Percentiles rank a stretch among this genome's conserved stretches.
These are phyloP conservation scores for Hypoxylon sp. DNA, from an alignment of 2,329 filamentous ascomycete species.

Conservation along the genomic window DNA sequence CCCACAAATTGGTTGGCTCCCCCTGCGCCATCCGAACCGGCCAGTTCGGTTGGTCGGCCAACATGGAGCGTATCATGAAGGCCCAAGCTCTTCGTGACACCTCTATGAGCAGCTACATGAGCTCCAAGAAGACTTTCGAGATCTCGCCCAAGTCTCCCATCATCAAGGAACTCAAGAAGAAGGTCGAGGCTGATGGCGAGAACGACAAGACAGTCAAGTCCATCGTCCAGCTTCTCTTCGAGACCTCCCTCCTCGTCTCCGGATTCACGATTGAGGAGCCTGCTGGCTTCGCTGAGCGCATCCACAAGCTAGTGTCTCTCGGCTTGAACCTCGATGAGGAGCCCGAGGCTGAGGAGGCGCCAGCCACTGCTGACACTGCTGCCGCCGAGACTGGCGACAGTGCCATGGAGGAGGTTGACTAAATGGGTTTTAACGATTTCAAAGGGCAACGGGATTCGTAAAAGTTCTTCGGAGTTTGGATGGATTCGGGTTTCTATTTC, in stretches of 20 bases:
- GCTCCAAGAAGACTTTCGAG: constrained; percentile 99
- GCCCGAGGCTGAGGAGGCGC: constrained; percentile 77
- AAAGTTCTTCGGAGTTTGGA: constrained; percentile 61
- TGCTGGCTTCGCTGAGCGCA: constrained; percentile 96
- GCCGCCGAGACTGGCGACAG: constrained; percentile 83
- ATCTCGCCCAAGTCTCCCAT: constrained; percentile 99
- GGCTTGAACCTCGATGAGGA: constrained; percentile 98
- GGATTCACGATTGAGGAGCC: constrained; percentile 99
- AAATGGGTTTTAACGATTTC: constrained; percentile 60
- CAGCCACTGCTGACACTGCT: constrained; percentile 69
- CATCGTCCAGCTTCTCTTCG: constrained; percentile 97
- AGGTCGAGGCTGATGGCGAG: constrained; percentile 98
- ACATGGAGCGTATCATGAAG: constrained; percentile 99
- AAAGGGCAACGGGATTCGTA: constrained; percentile 54
- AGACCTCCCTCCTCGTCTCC: constrained; percentile 98
- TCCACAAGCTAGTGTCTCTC: constrained; percentile 99
- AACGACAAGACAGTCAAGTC: constrained; percentile 99
- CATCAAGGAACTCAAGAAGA: constrained; percentile 99
- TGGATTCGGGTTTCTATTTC: constrained; percentile 58
- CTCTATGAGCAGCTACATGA: constrained; percentile 99
- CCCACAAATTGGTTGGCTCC: constrained; percentile 93
- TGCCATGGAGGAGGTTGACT: constrained; percentile 99
- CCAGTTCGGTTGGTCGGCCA: constrained; percentile 99
- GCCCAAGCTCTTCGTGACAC: constrained; percentile 99
- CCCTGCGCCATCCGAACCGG: constrained; percentile 99